Conservation (phyloP, 257 asterid species). For the Verbascum thapsus region DNA sequence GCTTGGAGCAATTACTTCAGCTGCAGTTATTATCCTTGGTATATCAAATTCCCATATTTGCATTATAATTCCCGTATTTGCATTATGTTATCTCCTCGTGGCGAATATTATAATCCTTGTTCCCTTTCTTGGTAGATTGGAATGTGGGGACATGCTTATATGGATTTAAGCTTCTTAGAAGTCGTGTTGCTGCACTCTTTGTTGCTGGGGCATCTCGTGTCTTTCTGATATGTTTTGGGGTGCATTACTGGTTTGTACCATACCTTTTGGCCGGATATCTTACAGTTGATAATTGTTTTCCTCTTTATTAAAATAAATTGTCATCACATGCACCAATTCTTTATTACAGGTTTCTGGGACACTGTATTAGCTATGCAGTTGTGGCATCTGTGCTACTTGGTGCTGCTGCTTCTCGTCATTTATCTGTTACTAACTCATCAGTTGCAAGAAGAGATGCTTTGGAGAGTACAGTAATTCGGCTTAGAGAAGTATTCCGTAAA, state of each 20-base stretch:
- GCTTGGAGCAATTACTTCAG: constrained; percentile 98
- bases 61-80: constrained; percentile 22
- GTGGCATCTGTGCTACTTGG: constrained; percentile 98
- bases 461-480: constrained; percentile 95
- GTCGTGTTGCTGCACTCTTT: constrained; percentile 87
- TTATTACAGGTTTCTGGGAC: constrained; percentile 83
- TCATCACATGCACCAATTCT: constrained; percentile 20
- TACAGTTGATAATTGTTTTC: neutral
- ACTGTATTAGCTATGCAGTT: constrained; percentile 92
- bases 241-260: constrained; percentile 85
- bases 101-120: constrained; percentile 13
- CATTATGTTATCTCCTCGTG: constrained; percentile 14
- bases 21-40: constrained; percentile 96
- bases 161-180: constrained; percentile 91
- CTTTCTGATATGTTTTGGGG: constrained; percentile 96
- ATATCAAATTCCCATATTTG: constrained; percentile 30
- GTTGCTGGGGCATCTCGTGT: constrained; percentile 91
- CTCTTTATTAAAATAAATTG: constrained; percentile 1
- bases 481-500: constrained; percentile 90
- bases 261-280: constrained; percentile 9
- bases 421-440: constrained; percentile 78
- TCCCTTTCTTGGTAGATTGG: constrained; percentile 68
- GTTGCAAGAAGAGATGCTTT: constrained; percentile 98
- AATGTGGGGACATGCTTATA: constrained; percentile 96
- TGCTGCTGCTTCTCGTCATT: constrained; percentile 96